Conservation (phyloP, 305 asterid species). For the Fraxinus platypoda region DNA sequence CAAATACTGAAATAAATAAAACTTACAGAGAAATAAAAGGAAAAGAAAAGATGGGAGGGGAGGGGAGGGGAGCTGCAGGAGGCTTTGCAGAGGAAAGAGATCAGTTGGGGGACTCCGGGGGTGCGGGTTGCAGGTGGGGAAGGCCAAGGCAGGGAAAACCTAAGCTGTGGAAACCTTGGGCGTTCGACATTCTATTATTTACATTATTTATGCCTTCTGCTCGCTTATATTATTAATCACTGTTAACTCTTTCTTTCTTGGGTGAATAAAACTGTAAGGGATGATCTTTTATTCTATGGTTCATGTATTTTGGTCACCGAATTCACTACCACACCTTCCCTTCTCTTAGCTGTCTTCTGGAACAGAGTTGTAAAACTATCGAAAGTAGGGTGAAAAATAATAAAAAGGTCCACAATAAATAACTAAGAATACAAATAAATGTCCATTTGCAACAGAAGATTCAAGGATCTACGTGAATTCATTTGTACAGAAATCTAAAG, state of each 20-base stretch:
- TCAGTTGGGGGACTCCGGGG: neutral
- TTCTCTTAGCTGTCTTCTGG: neutral
- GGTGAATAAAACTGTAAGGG: neutral
- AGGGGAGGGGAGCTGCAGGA: neutral
- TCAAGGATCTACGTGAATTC: neutral
- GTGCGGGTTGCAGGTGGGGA: neutral
- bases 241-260: neutral
- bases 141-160: neutral
- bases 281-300: neutral
- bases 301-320: neutral
- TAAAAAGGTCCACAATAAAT: neutral
- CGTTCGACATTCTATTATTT: neutral
- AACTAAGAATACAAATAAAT: neutral
- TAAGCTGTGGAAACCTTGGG: neutral
- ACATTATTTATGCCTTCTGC: neutral
- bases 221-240: neutral
- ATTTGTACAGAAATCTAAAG: neutral
- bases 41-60: neutral
- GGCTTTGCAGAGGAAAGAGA: neutral
- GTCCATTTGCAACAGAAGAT: neutral
- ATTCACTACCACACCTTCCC: neutral
- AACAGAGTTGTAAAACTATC: neutral
- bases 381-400: neutral
- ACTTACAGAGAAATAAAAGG: neutral
- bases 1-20: neutral